These are phyloP conservation scores for Astrephomene gubernaculifera DNA, from an alignment of 139 green algal species.

Conservation along the genomic window DNA sequence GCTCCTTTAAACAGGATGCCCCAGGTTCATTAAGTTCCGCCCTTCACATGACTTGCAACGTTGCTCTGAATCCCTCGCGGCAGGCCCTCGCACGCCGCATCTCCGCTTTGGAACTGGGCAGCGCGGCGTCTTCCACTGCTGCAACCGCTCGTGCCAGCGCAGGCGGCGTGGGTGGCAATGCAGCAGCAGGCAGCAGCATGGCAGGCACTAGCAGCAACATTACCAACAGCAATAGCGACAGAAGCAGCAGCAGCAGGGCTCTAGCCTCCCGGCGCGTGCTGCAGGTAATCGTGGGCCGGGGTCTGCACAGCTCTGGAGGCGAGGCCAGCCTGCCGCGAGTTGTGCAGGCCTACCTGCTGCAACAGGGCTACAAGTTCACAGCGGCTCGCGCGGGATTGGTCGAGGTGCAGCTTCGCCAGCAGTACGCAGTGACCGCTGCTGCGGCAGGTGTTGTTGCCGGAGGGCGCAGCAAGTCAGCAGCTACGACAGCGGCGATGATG, in stretches of 20 bases:
- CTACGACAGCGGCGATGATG: no score
- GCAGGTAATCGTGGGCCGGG: constrained; percentile 30
- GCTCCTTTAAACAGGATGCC: no score
- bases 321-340: constrained; percentile 35
- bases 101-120: neutral
- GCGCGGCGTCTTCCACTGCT: neutral
- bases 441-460: no score
- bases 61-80: no score
- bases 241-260: neutral
- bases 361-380: constrained; percentile 11
- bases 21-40: no score
- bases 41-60: no score
- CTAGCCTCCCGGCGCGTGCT: constrained; percentile 15
- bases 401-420: constrained; percentile 13
- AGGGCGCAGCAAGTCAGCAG: no score
- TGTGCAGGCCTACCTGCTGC: constrained; percentile 18
- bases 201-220: no score
- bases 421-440: neutral
- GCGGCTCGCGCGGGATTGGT: neutral
- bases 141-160: neutral
- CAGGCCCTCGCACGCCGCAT: constrained; percentile 6
- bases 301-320: constrained; percentile 32
- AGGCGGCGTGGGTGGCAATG: neutral
- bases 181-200: no score
- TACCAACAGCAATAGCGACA: no score